Percentiles rank a stretch among this genome's conserved stretches.
Conservation (phyloP, 768 basidiomycete species). For the Suillus luteus region DNA sequence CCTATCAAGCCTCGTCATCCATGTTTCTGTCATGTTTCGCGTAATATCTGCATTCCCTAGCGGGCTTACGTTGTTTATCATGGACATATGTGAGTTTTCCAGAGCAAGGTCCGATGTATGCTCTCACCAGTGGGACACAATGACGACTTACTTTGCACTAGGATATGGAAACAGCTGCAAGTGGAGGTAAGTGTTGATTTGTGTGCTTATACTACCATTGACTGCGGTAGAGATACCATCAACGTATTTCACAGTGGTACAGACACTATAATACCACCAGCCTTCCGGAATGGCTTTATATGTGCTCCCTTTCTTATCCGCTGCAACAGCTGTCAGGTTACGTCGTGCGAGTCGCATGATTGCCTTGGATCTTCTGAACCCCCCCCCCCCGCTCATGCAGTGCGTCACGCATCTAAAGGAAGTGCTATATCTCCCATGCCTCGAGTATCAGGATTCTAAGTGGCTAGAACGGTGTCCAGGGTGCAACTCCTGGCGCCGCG, state of each 20-base stretch:
- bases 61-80: neutral
- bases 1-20: neutral
- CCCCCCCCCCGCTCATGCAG: neutral
- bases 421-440: neutral
- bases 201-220: neutral
- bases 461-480: neutral
- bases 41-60: neutral
- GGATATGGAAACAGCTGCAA: constrained; percentile 1
- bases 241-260: neutral
- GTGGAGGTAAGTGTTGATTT: neutral
- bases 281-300: neutral
- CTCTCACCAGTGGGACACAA: neutral
- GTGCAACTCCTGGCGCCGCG: neutral
- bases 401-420: neutral
- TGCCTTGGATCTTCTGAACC: neutral
- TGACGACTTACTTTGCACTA: neutral
- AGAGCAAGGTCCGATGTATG: constrained; percentile 7
- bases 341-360: neutral
- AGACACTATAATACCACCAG: neutral
- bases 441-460: neutral
- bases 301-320: neutral
- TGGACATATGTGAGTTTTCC: constrained; percentile 3
- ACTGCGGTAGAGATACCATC: neutral
- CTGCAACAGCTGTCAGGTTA: neutral
- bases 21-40: neutral